phyloP scores from a whole-genome alignment of 192 early-diverging fungal genomes.

The Backusella parvicylindrica region DNA sequence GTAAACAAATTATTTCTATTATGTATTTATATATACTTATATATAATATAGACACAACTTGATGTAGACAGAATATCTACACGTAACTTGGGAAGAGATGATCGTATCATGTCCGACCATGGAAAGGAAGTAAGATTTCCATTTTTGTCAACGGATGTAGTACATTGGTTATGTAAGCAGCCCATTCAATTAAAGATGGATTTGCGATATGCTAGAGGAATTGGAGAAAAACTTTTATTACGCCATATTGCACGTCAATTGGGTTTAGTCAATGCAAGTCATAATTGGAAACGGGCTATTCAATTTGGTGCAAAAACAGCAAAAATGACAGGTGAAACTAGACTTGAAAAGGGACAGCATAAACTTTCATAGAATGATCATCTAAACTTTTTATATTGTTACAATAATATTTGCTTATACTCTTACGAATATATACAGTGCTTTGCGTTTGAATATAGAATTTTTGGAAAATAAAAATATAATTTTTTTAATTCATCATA shows the following conservation, averaged over 20 bases:
- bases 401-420: no score
- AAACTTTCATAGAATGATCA: constrained; percentile 11
- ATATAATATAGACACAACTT: constrained; percentile 56
- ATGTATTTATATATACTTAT: background rate
- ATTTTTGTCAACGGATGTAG: constrained; percentile 73
- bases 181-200: constrained; percentile 83
- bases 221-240: constrained; percentile 91
- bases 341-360: constrained; percentile 35
- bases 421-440: no score
- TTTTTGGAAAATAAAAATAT: no score
- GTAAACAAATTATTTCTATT: constrained; percentile 10
- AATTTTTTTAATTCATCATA: no score
- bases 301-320: constrained; percentile 96
- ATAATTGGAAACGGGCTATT: constrained; percentile 88
- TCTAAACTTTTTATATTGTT: no score
- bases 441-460: no score
- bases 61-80: constrained; percentile 84
- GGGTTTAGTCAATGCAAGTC: constrained; percentile 61
- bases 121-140: constrained; percentile 86
- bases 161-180: constrained; percentile 57
- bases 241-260: constrained; percentile 67
- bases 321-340: constrained; percentile 70
- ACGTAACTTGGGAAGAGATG: constrained; percentile 88
- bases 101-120: constrained; percentile 86
- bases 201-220: constrained; percentile 68